Evolutionary conservation across 805 yeast species (phyloP), one percentile per base, ranked within the genome.

Genomic region (Metschnikowia lachancei): DNA sequence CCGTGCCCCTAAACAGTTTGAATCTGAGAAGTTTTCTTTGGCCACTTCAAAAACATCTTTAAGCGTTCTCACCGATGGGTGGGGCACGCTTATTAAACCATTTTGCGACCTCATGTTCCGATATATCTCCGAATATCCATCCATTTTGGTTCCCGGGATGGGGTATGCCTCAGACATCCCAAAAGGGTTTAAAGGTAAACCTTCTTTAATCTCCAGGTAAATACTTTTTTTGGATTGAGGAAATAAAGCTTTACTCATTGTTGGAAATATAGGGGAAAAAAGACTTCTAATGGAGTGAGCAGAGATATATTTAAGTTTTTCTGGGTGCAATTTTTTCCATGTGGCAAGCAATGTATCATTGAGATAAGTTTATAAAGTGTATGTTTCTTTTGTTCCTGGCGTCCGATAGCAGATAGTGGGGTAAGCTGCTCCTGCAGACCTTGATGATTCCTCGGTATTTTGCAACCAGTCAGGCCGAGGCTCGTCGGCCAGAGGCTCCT

Each of bases 121-220:
- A 42, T 50, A 54, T n/a, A 52, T 30, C 11, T 49, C 34, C 20
- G 56, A 52, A 41, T 36, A 54, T n/a, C 56, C 56, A 6, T 42
- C 40, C 31, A 39, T 43, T 26, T 50, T 41, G 14, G 53, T 36
- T 2, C 55, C 55, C 10, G 41, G 46, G 13, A 53, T 35, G 4
- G 55, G 48, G n/a, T 24, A 20, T 10, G 57, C 57, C 31, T 43
- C 42, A 12, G 41, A 36, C 42, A 45, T n/a, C 3, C 36, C 11
- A 3, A 18, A 39, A 13, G 42, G 41, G 36, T 48, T 50, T 22
- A 51, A 10, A 20, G 54, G 54, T 12, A 51, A 24, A 17, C 14
- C 19, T 16, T 39, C 22, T 32, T 28, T 26, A 24, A 49, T 49
- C 40, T 49, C 49, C 19, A 19, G 26, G 35, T 32, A 36, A 2